Percentiles rank a stretch among this genome's conserved stretches.
Evolutionary conservation across 176 grass and related monocot species (phyloP).

Genomic region (Triticum monococcum): DNA sequence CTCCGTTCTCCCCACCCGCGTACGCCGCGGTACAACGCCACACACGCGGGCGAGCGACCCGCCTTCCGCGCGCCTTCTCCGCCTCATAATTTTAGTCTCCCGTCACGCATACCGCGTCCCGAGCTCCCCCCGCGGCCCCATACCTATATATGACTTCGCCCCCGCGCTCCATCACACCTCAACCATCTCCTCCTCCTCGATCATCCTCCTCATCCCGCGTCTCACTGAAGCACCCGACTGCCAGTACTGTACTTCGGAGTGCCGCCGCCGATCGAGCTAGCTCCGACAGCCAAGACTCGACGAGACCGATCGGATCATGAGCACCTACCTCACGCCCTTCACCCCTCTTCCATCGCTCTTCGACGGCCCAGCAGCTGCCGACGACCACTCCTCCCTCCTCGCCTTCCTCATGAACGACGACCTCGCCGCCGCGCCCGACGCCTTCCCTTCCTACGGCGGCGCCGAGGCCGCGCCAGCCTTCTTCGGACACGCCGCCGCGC

Average conservation of each 20-base stretch:
- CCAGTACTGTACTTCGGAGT: too few species aligned
- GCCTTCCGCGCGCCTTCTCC: slow-evolving; percentile 10
- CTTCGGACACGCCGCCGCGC: background rate
- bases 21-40: slow-evolving; percentile 15
- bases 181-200: background rate
- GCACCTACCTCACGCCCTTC: slow-evolving; percentile 28
- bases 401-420: slow-evolving; percentile 27
- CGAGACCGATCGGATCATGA: background rate
- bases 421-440: background rate
- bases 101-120: background rate
- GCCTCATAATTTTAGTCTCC: background rate
- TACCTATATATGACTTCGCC: slow-evolving; percentile 24
- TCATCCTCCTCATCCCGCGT: background rate
- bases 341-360: slow-evolving; percentile 29
- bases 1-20: slow-evolving; percentile 1
- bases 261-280: background rate
- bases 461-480: background rate
- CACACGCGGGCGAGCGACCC: background rate
- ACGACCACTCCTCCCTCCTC: background rate
- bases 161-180: background rate
- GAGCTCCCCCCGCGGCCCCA: background rate
- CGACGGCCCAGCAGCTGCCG: background rate
- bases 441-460: background rate
- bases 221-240: background rate
- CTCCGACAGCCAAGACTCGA: background rate